A percentile compares a stretch with the other conserved stretches of the same genome.
Evolutionary conservation across 352 stramenopile species (phyloP).

Genomic region (Paralagenidium karlingii): DNA sequence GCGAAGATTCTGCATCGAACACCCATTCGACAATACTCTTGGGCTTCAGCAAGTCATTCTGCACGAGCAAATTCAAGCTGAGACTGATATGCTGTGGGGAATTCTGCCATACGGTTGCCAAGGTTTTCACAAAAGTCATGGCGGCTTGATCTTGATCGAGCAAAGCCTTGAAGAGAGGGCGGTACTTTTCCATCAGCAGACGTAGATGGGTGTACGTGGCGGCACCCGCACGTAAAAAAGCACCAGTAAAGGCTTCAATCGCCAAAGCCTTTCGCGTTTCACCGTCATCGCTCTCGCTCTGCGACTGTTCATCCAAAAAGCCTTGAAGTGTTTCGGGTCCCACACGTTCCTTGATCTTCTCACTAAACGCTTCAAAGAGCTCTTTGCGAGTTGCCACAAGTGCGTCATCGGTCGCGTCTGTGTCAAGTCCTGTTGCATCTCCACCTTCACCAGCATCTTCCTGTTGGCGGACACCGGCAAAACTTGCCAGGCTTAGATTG

Average conservation of each 20-base stretch:
- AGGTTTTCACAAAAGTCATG: conserved; percentile 50
- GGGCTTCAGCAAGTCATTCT: conserved; percentile 41
- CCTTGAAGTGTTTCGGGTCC: conserved; percentile 26
- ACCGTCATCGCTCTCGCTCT: conserved; percentile 21
- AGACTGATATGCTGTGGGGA: conserved; percentile 74
- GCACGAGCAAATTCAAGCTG: conserved; percentile 73
- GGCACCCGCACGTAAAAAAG: conserved; percentile 55
- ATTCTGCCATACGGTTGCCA: conserved; percentile 64
- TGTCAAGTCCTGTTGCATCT: too few species aligned
- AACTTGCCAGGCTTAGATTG: too few species aligned
- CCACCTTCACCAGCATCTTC: too few species aligned
- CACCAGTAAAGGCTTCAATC: conserved; percentile 63
- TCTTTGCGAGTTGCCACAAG: conserved; percentile 12
- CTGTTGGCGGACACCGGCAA: conserved; percentile 46
- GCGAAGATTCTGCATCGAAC: conserved; percentile 62
- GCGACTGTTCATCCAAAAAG: conserved; percentile 46
- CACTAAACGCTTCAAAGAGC: conserved; percentile 42
- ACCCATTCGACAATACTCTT: conserved; percentile 71
- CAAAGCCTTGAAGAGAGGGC: conserved; percentile 32
- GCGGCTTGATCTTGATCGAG: conserved; percentile 21
- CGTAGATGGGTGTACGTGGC: conserved; percentile 79
- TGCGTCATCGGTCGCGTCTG: conserved; percentile 9
- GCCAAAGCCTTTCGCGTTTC: too few species aligned
- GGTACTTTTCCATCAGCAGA: conserved; percentile 69
- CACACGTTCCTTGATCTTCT: conserved; percentile 62